Conservation (phyloP, 2,329 filamentous ascomycete genomes). For the Akanthomyces lecanii region DNA sequence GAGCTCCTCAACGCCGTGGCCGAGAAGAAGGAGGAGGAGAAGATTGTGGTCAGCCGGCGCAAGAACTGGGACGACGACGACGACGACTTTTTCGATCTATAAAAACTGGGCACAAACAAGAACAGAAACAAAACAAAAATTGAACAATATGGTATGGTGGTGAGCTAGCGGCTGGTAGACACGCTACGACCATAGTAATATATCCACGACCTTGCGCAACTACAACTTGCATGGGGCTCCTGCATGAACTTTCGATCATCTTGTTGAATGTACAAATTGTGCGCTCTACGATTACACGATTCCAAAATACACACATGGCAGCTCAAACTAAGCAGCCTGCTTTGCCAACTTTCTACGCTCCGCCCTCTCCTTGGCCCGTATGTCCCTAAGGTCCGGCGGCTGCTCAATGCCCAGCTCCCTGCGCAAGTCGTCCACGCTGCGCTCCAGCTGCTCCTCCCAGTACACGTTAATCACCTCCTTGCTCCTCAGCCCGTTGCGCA, state of each 20-base stretch:
- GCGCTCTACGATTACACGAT: background rate
- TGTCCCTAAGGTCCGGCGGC: conserved; percentile 78
- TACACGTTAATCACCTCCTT: conserved; percentile 92
- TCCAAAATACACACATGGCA: background rate
- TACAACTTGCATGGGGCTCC: background rate
- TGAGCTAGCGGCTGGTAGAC: background rate
- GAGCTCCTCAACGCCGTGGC: conserved; percentile 81
- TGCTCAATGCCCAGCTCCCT: conserved; percentile 75
- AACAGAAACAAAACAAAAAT: too few relatives aligned
- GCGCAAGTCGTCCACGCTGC: conserved; percentile 73
- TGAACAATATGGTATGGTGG: too few relatives aligned
- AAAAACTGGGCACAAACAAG: conserved; percentile 16
- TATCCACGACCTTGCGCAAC: background rate
- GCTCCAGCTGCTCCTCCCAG: conserved; percentile 92
- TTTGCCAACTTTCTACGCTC: conserved; percentile 60
- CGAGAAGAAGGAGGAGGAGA: conserved; percentile 73
- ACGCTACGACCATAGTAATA: background rate
- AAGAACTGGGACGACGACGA: conserved; percentile 86
- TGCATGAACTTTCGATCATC: background rate
- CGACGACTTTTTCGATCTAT: conserved; percentile 67
- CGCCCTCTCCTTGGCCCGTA: conserved; percentile 66
- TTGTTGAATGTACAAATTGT: background rate
- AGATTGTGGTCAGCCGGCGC: conserved; percentile 79
- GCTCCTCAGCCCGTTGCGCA: conserved; percentile 71
- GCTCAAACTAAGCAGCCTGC: conserved; percentile 19